Evolutionary conservation across 306 rosid genomes (phyloP).

Genomic region (Arachis stenosperma): DNA sequence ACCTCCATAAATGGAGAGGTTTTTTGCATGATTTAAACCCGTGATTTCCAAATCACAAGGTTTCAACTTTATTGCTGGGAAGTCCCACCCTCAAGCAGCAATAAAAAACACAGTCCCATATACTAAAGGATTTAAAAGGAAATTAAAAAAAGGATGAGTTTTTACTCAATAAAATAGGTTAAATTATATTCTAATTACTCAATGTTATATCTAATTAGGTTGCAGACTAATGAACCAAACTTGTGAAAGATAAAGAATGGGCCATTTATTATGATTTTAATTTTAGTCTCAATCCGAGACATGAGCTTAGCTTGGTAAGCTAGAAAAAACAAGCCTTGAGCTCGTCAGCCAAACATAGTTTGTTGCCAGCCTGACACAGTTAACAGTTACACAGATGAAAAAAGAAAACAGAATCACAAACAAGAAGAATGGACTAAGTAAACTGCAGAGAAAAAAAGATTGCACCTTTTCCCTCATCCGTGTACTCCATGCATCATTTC

Average conservation of each 20-base stretch:
- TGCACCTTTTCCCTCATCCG: slow-evolving; percentile 98
- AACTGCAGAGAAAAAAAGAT: slow-evolving; percentile 22
- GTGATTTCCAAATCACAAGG: too few relatives aligned
- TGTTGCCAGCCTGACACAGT: not conserved
- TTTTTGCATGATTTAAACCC: too few relatives aligned
- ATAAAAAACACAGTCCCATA: not conserved
- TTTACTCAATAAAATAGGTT: not conserved
- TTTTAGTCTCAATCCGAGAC: not conserved
- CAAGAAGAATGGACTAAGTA: slow-evolving; percentile 17
- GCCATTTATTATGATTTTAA: not conserved
- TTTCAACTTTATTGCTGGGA: too few relatives aligned
- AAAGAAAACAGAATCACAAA: slow-evolving; percentile 5
- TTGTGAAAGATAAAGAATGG: not conserved
- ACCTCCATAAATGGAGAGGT: too few relatives aligned
- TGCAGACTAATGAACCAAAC: not conserved
- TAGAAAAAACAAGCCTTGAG: not conserved
- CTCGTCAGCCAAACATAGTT: not conserved
- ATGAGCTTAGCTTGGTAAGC: not conserved
- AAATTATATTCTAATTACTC: too few relatives aligned
- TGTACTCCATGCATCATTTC: slow-evolving; percentile 98
- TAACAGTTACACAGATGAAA: slow-evolving; percentile 18
- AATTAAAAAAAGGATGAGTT: too few relatives aligned
- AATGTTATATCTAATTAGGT: not conserved
- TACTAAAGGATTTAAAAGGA: too few relatives aligned
- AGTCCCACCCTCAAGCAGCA: not conserved